phyloP scores from a whole-genome alignment of 768 basidiomycete species.

The Leccinum imitatum region DNA sequence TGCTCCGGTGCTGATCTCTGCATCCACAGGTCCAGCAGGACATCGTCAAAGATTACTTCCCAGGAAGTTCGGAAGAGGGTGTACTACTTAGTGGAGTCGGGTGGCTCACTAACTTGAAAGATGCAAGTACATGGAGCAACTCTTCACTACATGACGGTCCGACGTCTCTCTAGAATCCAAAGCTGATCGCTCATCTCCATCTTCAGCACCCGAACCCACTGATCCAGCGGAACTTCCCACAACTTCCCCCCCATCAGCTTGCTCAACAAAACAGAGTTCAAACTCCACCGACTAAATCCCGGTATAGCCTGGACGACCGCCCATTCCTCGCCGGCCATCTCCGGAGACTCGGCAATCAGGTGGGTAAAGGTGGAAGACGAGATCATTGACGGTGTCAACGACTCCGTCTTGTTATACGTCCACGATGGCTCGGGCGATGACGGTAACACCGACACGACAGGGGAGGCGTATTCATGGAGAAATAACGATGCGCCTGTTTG shows the following conservation, averaged over 20 bases:
- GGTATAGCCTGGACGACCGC: constrained; percentile 40
- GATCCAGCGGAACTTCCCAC: constrained; percentile 25
- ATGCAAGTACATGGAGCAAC: no score
- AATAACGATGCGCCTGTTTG: constrained; percentile 93
- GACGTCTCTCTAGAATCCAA: constrained; percentile 47
- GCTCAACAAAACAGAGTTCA: constrained; percentile 17
- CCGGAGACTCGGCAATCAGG: constrained; percentile 52
- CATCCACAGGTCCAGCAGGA: no score
- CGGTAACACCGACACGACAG: constrained; percentile 32
- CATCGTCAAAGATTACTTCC: no score
- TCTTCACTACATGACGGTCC: not conserved
- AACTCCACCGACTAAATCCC: constrained; percentile 44
- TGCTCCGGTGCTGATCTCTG: no score
- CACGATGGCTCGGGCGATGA: constrained; percentile 36
- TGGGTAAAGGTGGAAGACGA: constrained; percentile 52
- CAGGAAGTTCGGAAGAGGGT: no score
- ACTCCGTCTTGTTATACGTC: constrained; percentile 85
- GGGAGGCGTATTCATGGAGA: constrained; percentile 63
- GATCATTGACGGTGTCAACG: constrained; percentile 46
- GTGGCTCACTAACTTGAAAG: not conserved
- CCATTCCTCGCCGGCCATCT: constrained; percentile 39
- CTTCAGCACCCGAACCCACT: constrained; percentile 31
- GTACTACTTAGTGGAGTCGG: no score
- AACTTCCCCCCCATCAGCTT: constrained; percentile 21
- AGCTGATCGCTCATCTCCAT: constrained; percentile 42